These are phyloP conservation scores for Trametes punicea DNA, from an alignment of 768 basidiomycete genomes.

Conservation along the genomic window DNA sequence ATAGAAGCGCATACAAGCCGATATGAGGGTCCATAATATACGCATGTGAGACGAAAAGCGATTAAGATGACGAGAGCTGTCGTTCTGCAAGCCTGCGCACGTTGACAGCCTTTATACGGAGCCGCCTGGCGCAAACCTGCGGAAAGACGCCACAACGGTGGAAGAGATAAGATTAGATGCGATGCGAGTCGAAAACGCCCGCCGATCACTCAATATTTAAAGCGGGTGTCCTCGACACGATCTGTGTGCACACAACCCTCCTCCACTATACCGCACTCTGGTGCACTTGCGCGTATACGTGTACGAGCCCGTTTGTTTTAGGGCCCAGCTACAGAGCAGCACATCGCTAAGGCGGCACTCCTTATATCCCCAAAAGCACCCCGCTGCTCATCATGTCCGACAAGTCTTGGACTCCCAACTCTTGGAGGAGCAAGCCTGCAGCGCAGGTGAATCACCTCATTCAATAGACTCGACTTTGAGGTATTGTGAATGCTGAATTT, in stretches of 20 bases:
- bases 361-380: background rate
- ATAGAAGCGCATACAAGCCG: background rate
- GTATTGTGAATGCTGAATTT: too few relatives aligned
- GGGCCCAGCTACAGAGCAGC: background rate
- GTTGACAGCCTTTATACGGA: background rate
- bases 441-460: constrained; percentile 68
- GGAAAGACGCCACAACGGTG: background rate
- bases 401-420: constrained; percentile 62
- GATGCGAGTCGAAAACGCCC: background rate
- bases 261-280: background rate
- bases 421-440: constrained; percentile 75
- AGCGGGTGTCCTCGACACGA: background rate
- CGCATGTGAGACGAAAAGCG: background rate
- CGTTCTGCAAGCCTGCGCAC: background rate
- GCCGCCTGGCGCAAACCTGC: too few relatives aligned
- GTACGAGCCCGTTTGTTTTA: background rate
- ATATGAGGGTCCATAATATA: background rate
- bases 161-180: background rate
- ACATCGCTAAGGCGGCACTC: background rate
- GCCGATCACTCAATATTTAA: background rate
- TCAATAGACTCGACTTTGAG: background rate
- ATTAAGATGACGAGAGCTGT: background rate
- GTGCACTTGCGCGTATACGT: background rate
- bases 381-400: background rate
- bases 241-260: background rate